A percentile compares a stretch with the other conserved stretches of the same genome.
These are phyloP conservation scores for Backusella liffmaniae DNA, from an alignment of 192 early-diverging fungal genomes.

Conservation along the genomic window DNA sequence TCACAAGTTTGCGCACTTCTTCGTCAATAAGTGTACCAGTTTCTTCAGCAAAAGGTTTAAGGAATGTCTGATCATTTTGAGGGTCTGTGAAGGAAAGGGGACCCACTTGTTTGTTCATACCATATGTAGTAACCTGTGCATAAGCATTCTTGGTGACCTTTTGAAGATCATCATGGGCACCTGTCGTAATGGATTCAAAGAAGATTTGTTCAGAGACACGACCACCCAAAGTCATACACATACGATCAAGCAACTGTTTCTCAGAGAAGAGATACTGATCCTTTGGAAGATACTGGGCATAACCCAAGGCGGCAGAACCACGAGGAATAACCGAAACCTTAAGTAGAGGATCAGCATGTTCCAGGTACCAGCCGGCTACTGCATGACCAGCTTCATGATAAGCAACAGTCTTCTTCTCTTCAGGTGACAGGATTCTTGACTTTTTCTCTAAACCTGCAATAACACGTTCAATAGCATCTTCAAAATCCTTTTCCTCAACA, in stretches of 20 bases:
- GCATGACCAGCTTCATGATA: conserved; percentile 99
- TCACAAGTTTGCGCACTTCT: conserved; percentile 88
- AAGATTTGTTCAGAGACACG: conserved; percentile 91
- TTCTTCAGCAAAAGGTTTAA: conserved; percentile 95
- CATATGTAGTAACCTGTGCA: conserved; percentile 91
- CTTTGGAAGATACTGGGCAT: conserved; percentile 98
- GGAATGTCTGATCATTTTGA: conserved; percentile 74
- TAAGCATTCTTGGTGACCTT: conserved; percentile 98
- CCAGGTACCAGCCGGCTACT: conserved; percentile 95
- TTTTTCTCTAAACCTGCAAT: conserved; percentile 98
- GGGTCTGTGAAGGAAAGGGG: conserved; percentile 78
- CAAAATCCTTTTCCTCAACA: conserved; percentile 90
- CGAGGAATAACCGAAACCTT: conserved; percentile 99
- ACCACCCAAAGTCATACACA: conserved; percentile 87
- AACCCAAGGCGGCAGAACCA: conserved; percentile 92
- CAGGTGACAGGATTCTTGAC: conserved; percentile 89
- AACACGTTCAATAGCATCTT: conserved; percentile 96
- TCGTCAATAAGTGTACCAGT: conserved; percentile 93
- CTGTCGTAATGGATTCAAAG: conserved; percentile 91
- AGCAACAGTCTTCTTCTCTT: conserved; percentile 98
- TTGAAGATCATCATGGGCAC: conserved; percentile 94
- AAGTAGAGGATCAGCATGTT: conserved; percentile 92
- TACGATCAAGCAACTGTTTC: conserved; percentile 85
- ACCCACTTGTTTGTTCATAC: conserved; percentile 90
- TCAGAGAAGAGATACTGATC: conserved; percentile 95